phyloP scores from a whole-genome alignment of 257 asterid genomes.

The Cordia subcordata region DNA sequence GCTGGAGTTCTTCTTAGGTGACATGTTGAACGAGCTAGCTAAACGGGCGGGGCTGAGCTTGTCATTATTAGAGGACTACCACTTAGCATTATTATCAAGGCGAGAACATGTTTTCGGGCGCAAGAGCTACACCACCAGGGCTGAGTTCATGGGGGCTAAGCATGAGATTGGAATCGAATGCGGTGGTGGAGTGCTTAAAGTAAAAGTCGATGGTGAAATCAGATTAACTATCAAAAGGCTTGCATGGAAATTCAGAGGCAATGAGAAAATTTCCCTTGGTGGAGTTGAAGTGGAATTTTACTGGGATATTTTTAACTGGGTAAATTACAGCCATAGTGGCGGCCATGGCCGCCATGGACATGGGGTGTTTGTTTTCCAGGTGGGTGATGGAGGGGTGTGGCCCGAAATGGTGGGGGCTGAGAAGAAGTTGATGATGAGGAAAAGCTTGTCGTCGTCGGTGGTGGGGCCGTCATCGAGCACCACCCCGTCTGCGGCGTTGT shows the following conservation, averaged over 20 bases:
- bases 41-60: conserved; percentile 14
- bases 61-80: too few relatives aligned
- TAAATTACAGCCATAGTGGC: conserved; percentile 1
- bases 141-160: conserved; percentile 25
- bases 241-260: conserved; percentile 37
- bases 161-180: conserved; percentile 33
- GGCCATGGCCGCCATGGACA: conserved; percentile 16
- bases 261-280: conserved; percentile 27
- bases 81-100: conserved; percentile 22
- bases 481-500: neutral
- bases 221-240: conserved; percentile 27
- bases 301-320: conserved; percentile 40
- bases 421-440: conserved; percentile 33
- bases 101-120: conserved; percentile 37
- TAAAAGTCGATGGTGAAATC: conserved; percentile 29
- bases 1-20: conserved; percentile 31
- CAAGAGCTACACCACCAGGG: conserved; percentile 22
- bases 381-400: conserved; percentile 35
- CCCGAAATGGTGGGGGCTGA: conserved; percentile 38
- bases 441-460: conserved; percentile 14
- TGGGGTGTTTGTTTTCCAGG: conserved; percentile 35
- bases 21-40: conserved; percentile 16
- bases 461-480: neutral
- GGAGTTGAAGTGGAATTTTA: conserved; percentile 31
- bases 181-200: conserved; percentile 29